Percentiles rank a stretch among this genome's conserved stretches.
These are phyloP conservation scores for Botrytis squamosa DNA, from an alignment of 2,329 filamentous ascomycete species.

Conservation along the genomic window DNA sequence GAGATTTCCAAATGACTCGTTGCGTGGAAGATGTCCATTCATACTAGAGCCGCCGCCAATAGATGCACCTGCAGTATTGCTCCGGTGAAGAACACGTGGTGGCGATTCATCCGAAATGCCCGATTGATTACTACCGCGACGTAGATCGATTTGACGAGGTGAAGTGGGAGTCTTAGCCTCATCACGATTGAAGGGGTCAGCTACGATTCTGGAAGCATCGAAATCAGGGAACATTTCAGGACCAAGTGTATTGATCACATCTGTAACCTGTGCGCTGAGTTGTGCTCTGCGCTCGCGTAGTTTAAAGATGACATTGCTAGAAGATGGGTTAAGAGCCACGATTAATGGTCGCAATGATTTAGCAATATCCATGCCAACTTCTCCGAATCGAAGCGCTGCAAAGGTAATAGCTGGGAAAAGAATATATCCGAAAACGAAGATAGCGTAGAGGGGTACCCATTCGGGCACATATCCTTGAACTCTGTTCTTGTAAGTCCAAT, in stretches of 20 bases:
- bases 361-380: constrained; percentile 98
- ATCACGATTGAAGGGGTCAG: constrained; percentile 48
- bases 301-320: constrained; percentile 78
- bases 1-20: constrained; percentile 92
- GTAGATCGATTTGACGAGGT: constrained; percentile 29
- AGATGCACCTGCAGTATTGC: constrained; percentile 29
- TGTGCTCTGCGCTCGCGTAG: constrained; percentile 70
- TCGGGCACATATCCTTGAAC: constrained; percentile 78
- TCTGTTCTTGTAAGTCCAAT: constrained; percentile 78
- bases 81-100: constrained; percentile 36
- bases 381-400: constrained; percentile 88
- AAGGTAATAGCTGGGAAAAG: constrained; percentile 88
- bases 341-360: constrained; percentile 90
- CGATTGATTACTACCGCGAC: constrained; percentile 51
- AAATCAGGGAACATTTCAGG: constrained; percentile 98
- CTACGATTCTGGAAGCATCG: constrained; percentile 69
- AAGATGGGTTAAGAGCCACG: constrained; percentile 79
- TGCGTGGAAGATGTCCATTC: constrained; percentile 60
- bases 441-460: constrained; percentile 75
- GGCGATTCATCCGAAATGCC: constrained; percentile 37
- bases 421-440: constrained; percentile 72
- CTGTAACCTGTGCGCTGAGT: constrained; percentile 79
- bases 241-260: constrained; percentile 90
- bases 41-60: constrained; percentile 36
- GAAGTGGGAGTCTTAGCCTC: constrained; percentile 29